phyloP scores from a whole-genome alignment of 495 filamentous ascomycete genomes.

The Neurospora discreta region DNA sequence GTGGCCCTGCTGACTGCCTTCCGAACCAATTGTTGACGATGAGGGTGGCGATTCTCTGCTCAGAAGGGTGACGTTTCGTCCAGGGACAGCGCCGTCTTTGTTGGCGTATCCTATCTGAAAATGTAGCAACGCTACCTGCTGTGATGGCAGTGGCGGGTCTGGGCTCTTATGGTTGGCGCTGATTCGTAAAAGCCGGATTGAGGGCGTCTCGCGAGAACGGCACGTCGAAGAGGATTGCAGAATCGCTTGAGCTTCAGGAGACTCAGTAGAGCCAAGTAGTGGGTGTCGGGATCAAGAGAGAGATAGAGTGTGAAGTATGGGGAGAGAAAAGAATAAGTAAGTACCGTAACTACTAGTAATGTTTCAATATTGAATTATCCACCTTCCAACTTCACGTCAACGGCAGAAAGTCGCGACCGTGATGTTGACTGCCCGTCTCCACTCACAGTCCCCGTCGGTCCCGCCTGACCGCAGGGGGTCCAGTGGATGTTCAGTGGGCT shows the following conservation, averaged over 20 bases:
- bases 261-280: not conserved
- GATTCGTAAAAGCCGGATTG: not conserved
- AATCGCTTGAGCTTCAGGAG: not conserved
- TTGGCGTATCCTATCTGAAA: not conserved
- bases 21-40: not conserved
- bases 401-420: not conserved
- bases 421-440: not conserved
- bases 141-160: not conserved
- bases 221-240: not conserved
- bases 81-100: not conserved
- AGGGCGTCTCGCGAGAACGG: not conserved
- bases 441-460: not conserved
- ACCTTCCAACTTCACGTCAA: not conserved
- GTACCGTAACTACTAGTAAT: too few species aligned
- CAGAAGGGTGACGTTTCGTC: not conserved
- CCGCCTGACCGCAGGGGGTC: not conserved
- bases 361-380: not conserved
- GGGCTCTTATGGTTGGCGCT: not conserved
- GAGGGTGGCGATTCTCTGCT: not conserved
- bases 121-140: not conserved
- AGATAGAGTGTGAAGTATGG: not conserved
- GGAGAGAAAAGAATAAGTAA: not conserved
- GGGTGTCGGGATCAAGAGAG: not conserved
- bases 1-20: not conserved
- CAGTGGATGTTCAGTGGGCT: not conserved